Conservation (phyloP, 2,329 filamentous ascomycete genomes). For the Taxawa tesnikishii region DNA sequence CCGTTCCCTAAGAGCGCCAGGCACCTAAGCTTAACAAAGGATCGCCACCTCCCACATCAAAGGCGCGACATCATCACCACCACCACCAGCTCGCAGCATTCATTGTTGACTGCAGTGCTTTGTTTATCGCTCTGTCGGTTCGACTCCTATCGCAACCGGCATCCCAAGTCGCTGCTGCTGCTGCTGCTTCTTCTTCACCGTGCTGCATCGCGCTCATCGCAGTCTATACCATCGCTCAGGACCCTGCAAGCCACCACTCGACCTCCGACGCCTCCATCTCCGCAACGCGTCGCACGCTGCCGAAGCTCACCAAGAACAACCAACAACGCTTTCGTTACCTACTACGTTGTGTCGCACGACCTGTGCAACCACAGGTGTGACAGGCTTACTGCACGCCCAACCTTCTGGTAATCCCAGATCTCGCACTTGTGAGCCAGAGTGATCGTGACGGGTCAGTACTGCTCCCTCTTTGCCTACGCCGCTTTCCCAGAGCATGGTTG, state of each 20-base stretch:
- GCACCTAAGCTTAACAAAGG: conserved; percentile 38
- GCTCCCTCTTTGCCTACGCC: conserved; percentile 12
- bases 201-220: neutral
- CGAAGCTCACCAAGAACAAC: conserved; percentile 24
- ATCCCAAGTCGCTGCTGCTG: no score
- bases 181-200: no score
- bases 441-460: conserved; percentile 20
- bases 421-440: conserved; percentile 20
- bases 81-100: no score
- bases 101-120: no score
- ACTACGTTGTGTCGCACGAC: neutral
- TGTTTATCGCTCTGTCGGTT: no score
- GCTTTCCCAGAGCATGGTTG: conserved; percentile 17
- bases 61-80: neutral
- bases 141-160: no score
- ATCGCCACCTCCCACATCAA: conserved; percentile 27
- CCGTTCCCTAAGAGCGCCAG: conserved; percentile 28
- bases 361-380: conserved; percentile 15
- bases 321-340: no score
- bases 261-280: conserved; percentile 18
- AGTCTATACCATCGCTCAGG: conserved; percentile 4
- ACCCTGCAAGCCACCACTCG: conserved; percentile 7
- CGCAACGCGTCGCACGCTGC: conserved; percentile 20
- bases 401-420: conserved; percentile 28
- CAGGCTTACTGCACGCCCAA: conserved; percentile 32